Percentiles rank a stretch among this genome's conserved stretches.
Evolutionary conservation across 225 moss, liverwort and hornwort species (phyloP).

Genomic region (Sphagnum tenellum): DNA sequence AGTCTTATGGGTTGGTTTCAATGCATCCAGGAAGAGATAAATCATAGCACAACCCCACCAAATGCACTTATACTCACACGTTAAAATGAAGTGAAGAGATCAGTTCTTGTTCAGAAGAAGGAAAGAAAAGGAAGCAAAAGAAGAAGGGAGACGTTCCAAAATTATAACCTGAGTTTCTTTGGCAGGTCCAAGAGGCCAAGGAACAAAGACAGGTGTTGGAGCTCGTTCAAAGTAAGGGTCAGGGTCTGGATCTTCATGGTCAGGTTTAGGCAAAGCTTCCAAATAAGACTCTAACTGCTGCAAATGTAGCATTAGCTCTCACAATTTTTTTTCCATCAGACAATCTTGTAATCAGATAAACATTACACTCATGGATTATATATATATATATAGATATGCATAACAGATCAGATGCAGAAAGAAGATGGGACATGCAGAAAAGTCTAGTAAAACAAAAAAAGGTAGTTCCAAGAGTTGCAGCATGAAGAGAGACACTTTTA

Average conservation of each 20-base stretch:
- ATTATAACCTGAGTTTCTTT: slow-evolving; percentile 27
- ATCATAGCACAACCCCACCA: not conserved
- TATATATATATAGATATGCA: not conserved
- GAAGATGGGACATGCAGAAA: not conserved
- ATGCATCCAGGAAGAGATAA: too few species aligned
- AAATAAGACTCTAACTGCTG: slow-evolving; percentile 30
- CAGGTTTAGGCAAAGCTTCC: slow-evolving; percentile 17
- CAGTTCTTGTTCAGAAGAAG: not conserved
- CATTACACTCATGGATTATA: not conserved
- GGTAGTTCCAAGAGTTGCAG: not conserved
- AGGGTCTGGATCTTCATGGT: slow-evolving; percentile 23
- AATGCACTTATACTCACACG: not conserved
- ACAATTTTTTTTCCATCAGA: not conserved
- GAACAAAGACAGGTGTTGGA: slow-evolving; percentile 26
- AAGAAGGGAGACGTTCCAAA: too few species aligned
- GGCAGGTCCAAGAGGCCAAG: slow-evolving; percentile 24
- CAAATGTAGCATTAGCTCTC: not conserved
- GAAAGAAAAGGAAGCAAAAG: not conserved
- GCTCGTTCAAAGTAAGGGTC: slow-evolving; percentile 11
- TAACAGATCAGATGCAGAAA: not conserved
- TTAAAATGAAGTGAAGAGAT: not conserved
- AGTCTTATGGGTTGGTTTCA: too few species aligned
- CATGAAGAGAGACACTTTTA: not conserved
- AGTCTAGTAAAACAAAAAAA: not conserved
- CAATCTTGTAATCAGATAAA: not conserved